Conservation (phyloP, 2,329 filamentous ascomycete genomes). For the Fusarium sp. region DNA sequence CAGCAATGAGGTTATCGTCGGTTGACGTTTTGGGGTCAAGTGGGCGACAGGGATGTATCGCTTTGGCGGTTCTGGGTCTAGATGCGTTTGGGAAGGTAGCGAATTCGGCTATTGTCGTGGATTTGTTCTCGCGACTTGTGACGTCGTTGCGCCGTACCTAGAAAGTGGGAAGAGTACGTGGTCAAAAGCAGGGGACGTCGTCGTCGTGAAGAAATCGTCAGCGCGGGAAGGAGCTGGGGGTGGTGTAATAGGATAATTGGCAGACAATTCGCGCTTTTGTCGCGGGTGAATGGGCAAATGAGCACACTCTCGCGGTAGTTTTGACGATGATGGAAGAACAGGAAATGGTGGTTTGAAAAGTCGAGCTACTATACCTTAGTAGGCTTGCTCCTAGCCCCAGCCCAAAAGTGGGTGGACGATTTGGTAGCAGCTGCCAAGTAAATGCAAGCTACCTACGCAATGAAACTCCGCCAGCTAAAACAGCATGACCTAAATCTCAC, state of each 20-base stretch:
- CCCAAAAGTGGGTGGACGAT: slow-evolving; percentile 29
- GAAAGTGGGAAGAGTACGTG: slow-evolving; percentile 12
- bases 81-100: neutral
- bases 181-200: slow-evolving; percentile 22
- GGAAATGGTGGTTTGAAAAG: slow-evolving; percentile 44
- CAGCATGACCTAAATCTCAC: slow-evolving; percentile 29
- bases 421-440: slow-evolving; percentile 31
- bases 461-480: slow-evolving; percentile 4
- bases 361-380: slow-evolving; percentile 10
- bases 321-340: slow-evolving; percentile 38
- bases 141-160: slow-evolving; percentile 25
- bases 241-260: neutral
- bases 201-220: slow-evolving; percentile 3
- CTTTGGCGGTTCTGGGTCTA: slow-evolving; percentile 5
- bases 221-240: slow-evolving; percentile 1
- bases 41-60: slow-evolving; percentile 3
- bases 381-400: slow-evolving; percentile 22
- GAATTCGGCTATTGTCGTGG: slow-evolving; percentile 13
- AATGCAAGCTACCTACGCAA: slow-evolving; percentile 22
- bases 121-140: slow-evolving; percentile 16
- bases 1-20: slow-evolving; percentile 21
- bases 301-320: slow-evolving; percentile 35
- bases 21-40: slow-evolving; percentile 5
- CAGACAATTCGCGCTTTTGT: slow-evolving; percentile 14
- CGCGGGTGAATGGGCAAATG: slow-evolving; percentile 28